Conservation (phyloP, 108 stramenopile genomes). For the Chaetoceros muelleri region DNA sequence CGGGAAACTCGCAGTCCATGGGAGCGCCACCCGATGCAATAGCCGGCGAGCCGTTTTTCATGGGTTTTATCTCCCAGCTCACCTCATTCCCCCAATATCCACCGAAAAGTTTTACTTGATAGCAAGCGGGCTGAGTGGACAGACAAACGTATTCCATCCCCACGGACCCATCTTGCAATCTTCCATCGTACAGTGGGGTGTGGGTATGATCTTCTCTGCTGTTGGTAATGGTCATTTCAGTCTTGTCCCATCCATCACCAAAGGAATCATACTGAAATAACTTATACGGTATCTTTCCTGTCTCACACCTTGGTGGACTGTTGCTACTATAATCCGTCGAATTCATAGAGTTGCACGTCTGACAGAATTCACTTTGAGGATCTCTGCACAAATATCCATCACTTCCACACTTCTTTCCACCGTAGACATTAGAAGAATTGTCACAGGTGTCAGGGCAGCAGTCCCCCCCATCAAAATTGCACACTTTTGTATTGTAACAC, state of each 20-base stretch:
- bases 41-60: constrained; percentile 35
- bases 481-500: constrained; percentile 82
- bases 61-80: constrained; percentile 70
- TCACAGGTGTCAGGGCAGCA: constrained; percentile 78
- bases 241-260: constrained; percentile 85
- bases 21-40: constrained; percentile 71
- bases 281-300: constrained; percentile 35
- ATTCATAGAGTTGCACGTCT: constrained; percentile 28
- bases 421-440: neutral
- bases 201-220: constrained; percentile 3
- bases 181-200: constrained; percentile 40
- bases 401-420: constrained; percentile 59
- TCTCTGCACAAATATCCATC: constrained; percentile 85
- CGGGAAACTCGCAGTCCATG: constrained; percentile 23
- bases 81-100: constrained; percentile 88
- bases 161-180: constrained; percentile 52
- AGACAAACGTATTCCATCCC: constrained; percentile 70
- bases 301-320: constrained; percentile 12
- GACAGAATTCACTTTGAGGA: constrained; percentile 49
- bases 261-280: constrained; percentile 70
- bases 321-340: constrained; percentile 25
- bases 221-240: constrained; percentile 26
- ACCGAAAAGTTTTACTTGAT: constrained; percentile 48
- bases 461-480: constrained; percentile 82
- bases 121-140: constrained; percentile 47